Conservation (phyloP, 352 stramenopile species). For the Globisporangium alternatum region DNA sequence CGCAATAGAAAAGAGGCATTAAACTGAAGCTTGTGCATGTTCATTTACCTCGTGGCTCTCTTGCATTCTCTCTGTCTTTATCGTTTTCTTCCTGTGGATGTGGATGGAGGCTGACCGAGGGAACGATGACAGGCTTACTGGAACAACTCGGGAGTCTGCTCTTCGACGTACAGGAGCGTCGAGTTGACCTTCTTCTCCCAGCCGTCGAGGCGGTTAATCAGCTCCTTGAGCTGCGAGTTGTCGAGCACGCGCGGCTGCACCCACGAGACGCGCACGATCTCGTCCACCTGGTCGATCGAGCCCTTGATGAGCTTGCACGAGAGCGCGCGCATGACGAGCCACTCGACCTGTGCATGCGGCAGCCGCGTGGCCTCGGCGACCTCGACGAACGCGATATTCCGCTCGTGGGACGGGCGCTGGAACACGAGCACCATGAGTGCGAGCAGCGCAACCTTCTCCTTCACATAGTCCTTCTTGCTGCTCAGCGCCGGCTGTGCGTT, state of each 20-base stretch:
- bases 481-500: constrained; percentile 91
- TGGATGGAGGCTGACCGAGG: not conserved
- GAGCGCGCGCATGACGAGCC: constrained; percentile 97
- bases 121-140: constrained; percentile 38
- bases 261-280: constrained; percentile 94
- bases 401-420: constrained; percentile 91
- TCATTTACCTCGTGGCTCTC: not conserved
- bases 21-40: constrained; percentile 4
- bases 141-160: constrained; percentile 85
- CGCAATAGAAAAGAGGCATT: not conserved
- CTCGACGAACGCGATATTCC: constrained; percentile 92
- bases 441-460: constrained; percentile 98
- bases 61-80: not conserved
- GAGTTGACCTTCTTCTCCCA: constrained; percentile 86
- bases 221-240: constrained; percentile 73
- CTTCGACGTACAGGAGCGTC: constrained; percentile 82
- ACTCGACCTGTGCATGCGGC: constrained; percentile 93
- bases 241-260: constrained; percentile 88
- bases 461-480: constrained; percentile 93
- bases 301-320: constrained; percentile 95
- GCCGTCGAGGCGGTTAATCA: constrained; percentile 59
- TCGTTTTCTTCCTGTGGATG: not conserved
- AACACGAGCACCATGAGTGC: constrained; percentile 98
- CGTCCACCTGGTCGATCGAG: constrained; percentile 91
- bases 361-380: constrained; percentile 90